Evolutionary conservation across 1,139 yeast species (phyloP), one percentile per base, ranked within the genome.

Genomic region (Yamadazyma atmosphaerica): DNA sequence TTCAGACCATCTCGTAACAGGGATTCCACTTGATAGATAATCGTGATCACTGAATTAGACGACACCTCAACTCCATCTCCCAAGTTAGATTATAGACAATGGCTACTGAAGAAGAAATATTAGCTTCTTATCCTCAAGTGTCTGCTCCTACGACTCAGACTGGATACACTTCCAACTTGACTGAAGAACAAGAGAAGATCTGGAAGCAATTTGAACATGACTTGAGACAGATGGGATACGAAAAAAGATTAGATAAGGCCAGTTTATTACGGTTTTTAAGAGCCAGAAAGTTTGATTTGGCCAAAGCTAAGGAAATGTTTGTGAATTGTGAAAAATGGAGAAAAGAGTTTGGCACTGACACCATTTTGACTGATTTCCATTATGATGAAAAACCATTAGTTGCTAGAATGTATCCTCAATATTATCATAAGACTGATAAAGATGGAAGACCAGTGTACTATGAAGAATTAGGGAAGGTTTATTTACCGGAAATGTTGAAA

Each of bases 361-460:
- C 92, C 43, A 85, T 92, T 50, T 72, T 92, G 58, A 70, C 76
- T 51, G 96, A 88, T 60, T 92, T 92, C 74, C 81, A 85, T 48
- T 92, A 92, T 68, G 80, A 78, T 19, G 98, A 92, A 70, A 92
- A 92, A 71, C 85, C 95, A 21, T 65, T 81, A 45, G 96, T 90
- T 46, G 96, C 96, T 46, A 77, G 79, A 60, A 84, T 74, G 67
- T 92, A 92, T 63, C 98, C 98, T 23, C 97, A 90, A 67, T 92
- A 90, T 68, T 92, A 92, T 67, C 98, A 92, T 72, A 90, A 92
- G 74, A 87, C 92, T 33, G 98, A 92, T 64, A 87, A 78, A 57
- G 98, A 92, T 47, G 98, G 98, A 35, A 84, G 98, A 56, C 98
- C 98, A 3, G 84, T 89, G 38, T 92, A 92, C 67, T 77, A 84